Evolutionary conservation across 2,329 filamentous ascomycete species (phyloP), one percentile per base, ranked within the genome.

Genomic region (Pseudogymnoascus sp.): DNA sequence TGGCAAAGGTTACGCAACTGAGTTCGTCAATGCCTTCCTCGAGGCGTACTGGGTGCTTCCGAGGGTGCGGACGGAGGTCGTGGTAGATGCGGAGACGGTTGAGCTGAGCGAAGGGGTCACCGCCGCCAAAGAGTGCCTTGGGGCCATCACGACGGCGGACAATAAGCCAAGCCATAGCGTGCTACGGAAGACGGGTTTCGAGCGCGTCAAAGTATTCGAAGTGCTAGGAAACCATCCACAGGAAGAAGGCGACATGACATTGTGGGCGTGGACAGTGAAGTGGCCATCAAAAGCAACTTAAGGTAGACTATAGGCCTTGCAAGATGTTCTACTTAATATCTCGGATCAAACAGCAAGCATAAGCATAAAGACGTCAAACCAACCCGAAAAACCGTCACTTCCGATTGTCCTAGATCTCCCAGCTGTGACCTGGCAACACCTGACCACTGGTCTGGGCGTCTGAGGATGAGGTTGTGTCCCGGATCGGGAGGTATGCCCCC

Each of bases 151-250:
- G 8, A 77, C 82, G 38, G 71, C 71, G 0, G 70, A 72, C 11
- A 87, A 89, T 68, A 63, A 64, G 6, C 76, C 75, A 3, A 89
- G 86, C 67, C 79, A 80, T 64, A 77, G 77, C 2, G 82, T 90
- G 6, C 67, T 89, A 62, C 68, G 71, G 59, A 88, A 87, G 69
- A 73, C 70, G 12, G 85, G 85, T 0, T 85, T 88, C 66, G 73
- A 74, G 67, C 68, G 77, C 38, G 77, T 78, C 46, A 77, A 78
- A 67, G 72, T 67, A 25, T 82, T 76, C 74, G 66, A 69, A 36
- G 75, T 74, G 59, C 40, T 23, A 43, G 40, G 8, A 4, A 43
- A 43, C 11, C 2, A 43, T 43, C 40, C 18, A 23, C 40, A 43
- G 40, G 40, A 43, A 43, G 40, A 43, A 43, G 40, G 40, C 18